A percentile compares a stretch with the other conserved stretches of the same genome.
phyloP scores from a whole-genome alignment of 2,329 filamentous ascomycete genomes.

The Coleophoma cylindrospora region DNA sequence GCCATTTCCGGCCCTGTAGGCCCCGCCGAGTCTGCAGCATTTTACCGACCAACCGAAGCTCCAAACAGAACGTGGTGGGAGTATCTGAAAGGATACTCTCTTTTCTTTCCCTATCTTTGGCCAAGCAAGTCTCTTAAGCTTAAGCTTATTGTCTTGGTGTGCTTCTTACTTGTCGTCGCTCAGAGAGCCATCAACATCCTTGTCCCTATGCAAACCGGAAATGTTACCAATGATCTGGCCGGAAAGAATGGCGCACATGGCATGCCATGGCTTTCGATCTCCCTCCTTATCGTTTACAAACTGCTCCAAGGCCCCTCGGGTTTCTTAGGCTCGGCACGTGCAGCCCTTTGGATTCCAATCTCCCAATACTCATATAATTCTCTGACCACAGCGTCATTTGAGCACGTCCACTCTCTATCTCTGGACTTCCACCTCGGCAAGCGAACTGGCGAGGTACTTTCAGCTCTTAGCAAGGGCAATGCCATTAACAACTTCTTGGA shows the following conservation, averaged over 20 bases:
- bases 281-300: conserved; percentile 71
- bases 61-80: conserved; percentile 94
- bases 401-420: conserved; percentile 93
- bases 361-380: conserved; percentile 96
- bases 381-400: conserved; percentile 90
- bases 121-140: conserved; percentile 72
- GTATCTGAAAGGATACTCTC: conserved; percentile 83
- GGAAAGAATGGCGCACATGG: conserved; percentile 38
- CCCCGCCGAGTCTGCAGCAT: conserved; percentile 63
- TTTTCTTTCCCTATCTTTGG: conserved; percentile 98
- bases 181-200: conserved; percentile 83
- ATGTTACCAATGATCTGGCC: conserved; percentile 71
- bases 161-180: conserved; percentile 72
- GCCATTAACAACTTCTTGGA: conserved; percentile 96
- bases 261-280: conserved; percentile 69
- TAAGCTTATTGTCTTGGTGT: conserved; percentile 74
- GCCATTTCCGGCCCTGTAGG: conserved; percentile 32
- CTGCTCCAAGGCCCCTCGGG: conserved; percentile 87
- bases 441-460: conserved; percentile 92
- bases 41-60: conserved; percentile 82
- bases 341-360: conserved; percentile 91
- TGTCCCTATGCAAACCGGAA: conserved; percentile 76
- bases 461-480: conserved; percentile 90
- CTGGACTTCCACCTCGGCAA: conserved; percentile 96
- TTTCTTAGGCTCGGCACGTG: conserved; percentile 74